A percentile compares a stretch with the other conserved stretches of the same genome.
Evolutionary conservation across 2,329 filamentous ascomycete genomes (phyloP).

Genomic region (Xylariales sp.): DNA sequence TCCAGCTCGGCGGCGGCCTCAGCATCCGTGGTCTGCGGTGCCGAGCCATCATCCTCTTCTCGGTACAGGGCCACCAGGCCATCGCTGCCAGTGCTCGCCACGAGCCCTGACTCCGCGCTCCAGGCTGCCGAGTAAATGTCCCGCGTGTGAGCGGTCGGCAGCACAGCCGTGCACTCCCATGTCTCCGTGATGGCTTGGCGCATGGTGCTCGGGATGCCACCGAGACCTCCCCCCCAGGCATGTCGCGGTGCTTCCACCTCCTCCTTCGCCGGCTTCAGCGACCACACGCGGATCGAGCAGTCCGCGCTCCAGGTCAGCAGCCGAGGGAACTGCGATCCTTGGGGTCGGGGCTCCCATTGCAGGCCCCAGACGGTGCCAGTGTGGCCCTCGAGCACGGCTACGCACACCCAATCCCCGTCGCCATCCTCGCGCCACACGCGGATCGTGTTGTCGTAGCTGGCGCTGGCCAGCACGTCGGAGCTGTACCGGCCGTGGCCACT

Average conservation of each 20-base stretch:
- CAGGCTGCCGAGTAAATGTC: slow-evolving; percentile 83
- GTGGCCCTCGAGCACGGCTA: slow-evolving; percentile 77
- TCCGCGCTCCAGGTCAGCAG: slow-evolving; percentile 86
- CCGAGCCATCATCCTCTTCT: slow-evolving; percentile 29
- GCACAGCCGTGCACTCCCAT: slow-evolving; percentile 72
- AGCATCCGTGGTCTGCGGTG: slow-evolving; percentile 12
- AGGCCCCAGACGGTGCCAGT: slow-evolving; percentile 85
- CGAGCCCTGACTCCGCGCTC: slow-evolving; percentile 70
- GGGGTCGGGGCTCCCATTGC: slow-evolving; percentile 58
- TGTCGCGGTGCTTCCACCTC: slow-evolving; percentile 32
- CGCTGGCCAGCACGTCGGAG: slow-evolving; percentile 75
- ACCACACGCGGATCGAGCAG: slow-evolving; percentile 74
- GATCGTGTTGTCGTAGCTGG: slow-evolving; percentile 92
- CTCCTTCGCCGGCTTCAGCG: slow-evolving; percentile 51
- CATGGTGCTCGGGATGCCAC: slow-evolving; percentile 85
- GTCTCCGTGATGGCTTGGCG: slow-evolving; percentile 72
- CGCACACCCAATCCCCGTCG: slow-evolving; percentile 88
- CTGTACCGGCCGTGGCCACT: slow-evolving; percentile 43
- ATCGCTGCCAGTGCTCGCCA: slow-evolving; percentile 89
- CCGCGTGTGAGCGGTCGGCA: slow-evolving; percentile 72
- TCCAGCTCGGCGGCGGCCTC: slow-evolving; percentile 23
- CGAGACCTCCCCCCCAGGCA: slow-evolving; percentile 39
- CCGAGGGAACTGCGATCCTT: slow-evolving; percentile 47
- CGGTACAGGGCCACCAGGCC: slow-evolving; percentile 75
- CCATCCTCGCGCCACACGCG: slow-evolving; percentile 84